Evolutionary conservation across 1,284 basidiomycete genomes (phyloP).

Genomic region (Pterula multifida): DNA sequence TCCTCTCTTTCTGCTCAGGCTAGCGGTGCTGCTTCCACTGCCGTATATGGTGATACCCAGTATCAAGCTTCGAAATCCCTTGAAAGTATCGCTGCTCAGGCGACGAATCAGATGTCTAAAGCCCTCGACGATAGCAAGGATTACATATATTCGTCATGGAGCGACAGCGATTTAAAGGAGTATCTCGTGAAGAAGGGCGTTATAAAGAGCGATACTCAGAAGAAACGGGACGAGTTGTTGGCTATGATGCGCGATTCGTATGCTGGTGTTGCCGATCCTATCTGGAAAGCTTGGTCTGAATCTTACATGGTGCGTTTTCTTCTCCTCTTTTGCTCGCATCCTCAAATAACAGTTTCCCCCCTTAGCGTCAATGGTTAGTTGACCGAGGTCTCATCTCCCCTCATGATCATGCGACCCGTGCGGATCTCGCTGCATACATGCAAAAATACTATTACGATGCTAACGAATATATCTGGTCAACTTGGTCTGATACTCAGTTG

Average conservation of each 20-base stretch:
- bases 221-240: conserved; percentile 57
- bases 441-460: conserved; percentile 62
- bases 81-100: conserved; percentile 30
- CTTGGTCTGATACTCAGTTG: conserved; percentile 76
- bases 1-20: conserved; percentile 37
- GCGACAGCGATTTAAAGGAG: conserved; percentile 54
- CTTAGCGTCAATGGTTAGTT: conserved; percentile 72
- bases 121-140: conserved; percentile 69
- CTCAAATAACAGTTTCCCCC: conserved; percentile 2
- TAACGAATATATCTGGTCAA: conserved; percentile 53
- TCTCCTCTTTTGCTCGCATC: background rate
- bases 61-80: conserved; percentile 35
- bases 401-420: conserved; percentile 13
- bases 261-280: conserved; percentile 43
- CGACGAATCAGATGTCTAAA: conserved; percentile 42
- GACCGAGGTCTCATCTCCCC: conserved; percentile 35
- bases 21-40: conserved; percentile 43
- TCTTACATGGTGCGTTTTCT: conserved; percentile 57
- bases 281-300: conserved; percentile 80
- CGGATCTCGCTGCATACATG: conserved; percentile 6
- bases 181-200: conserved; percentile 72
- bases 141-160: conserved; percentile 83
- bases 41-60: conserved; percentile 41
- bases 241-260: conserved; percentile 61
- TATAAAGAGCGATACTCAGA: conserved; percentile 51